Evolutionary conservation across 1,284 basidiomycete species (phyloP).

Genomic region (Cerrena zonata): DNA sequence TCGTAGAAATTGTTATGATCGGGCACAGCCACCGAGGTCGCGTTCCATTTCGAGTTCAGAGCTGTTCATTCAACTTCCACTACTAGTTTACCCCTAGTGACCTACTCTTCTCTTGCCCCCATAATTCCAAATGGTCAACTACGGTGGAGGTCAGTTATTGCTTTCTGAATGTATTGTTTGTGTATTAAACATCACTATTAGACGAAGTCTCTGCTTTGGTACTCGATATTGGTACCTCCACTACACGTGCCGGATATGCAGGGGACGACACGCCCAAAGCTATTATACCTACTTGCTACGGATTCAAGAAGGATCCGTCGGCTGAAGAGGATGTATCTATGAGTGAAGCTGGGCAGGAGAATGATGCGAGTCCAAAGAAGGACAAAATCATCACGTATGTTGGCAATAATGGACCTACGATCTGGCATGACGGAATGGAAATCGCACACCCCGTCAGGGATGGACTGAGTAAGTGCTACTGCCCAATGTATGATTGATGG

Average conservation of each 20-base stretch:
- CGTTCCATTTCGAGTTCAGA: not conserved
- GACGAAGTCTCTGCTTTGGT: conserved; percentile 95
- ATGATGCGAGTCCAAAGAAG: conserved; percentile 18
- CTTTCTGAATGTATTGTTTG: not conserved
- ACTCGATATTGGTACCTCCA: conserved; percentile 87
- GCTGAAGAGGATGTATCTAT: conserved; percentile 52
- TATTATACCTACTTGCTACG: conserved; percentile 86
- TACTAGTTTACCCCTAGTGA: not conserved
- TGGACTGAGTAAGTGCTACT: conserved; percentile 66
- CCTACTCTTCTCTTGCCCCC: not conserved
- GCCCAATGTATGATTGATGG: no score
- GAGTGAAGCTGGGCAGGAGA: conserved; percentile 39
- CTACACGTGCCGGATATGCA: conserved; percentile 90
- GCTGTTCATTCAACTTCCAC: not conserved
- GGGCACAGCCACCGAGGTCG: not conserved
- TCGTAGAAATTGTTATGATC: conserved; percentile 15
- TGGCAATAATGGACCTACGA: conserved; percentile 86
- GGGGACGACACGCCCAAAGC: conserved; percentile 95
- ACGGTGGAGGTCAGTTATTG: conserved; percentile 57
- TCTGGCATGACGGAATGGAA: conserved; percentile 88
- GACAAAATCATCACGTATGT: conserved; percentile 62
- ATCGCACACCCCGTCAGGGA: conserved; percentile 81
- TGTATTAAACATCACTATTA: conserved; percentile 24
- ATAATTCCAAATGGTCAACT: conserved; percentile 52
- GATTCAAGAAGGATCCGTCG: conserved; percentile 47